Evolutionary conservation across 192 early-diverging fungal species (phyloP).

Genomic region (Linnemannia elongata): DNA sequence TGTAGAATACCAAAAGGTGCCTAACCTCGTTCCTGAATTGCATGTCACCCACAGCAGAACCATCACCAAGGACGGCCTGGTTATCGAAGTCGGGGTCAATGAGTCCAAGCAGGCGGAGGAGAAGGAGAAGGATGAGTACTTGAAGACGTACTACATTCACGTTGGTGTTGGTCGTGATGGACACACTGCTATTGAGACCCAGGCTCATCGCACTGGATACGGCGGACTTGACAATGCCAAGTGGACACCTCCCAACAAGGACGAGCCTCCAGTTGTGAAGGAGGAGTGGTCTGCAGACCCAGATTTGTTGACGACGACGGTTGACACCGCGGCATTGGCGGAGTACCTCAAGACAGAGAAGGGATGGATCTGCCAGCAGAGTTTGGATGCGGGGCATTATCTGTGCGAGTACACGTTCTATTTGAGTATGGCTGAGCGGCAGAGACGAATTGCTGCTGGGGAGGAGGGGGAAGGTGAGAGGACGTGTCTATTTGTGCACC

Average conservation of each 20-base stretch:
- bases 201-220: constrained; percentile 67
- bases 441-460: constrained; percentile 19
- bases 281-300: constrained; percentile 35
- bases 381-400: constrained; percentile 68
- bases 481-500: constrained; percentile 48
- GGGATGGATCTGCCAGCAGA: constrained; percentile 56
- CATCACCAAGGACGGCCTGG: no score
- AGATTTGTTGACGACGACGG: constrained; percentile 49
- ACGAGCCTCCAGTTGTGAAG: constrained; percentile 44
- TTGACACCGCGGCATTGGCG: constrained; percentile 56
- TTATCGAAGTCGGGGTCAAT: background rate
- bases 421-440: constrained; percentile 58
- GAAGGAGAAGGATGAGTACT: constrained; percentile 17
- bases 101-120: background rate
- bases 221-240: constrained; percentile 59
- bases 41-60: constrained; percentile 35
- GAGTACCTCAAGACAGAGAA: constrained; percentile 38
- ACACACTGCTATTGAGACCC: constrained; percentile 58
- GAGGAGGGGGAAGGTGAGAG: constrained; percentile 41
- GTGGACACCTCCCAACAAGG: constrained; percentile 34
- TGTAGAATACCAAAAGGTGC: constrained; percentile 69
- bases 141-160: constrained; percentile 66
- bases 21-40: constrained; percentile 55
- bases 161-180: constrained; percentile 64
- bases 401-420: constrained; percentile 75